Base-by-base conservation (phyloP, 306 rosid genomes). In the Casuarina glauca region DNA sequence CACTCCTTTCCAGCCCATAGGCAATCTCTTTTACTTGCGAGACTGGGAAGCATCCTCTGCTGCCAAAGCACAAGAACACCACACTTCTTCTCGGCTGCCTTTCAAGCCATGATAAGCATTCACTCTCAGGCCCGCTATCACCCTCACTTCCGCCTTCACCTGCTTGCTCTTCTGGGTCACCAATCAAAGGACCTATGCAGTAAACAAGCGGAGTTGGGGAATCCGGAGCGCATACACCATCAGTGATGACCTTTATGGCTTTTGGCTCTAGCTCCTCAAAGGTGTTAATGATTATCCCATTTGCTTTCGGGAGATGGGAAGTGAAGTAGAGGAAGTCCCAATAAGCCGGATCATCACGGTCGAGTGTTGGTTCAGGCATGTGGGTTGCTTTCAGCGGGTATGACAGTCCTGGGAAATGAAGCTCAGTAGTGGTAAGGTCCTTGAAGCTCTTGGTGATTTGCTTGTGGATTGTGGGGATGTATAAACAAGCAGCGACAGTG, bases 21-120 rank as follows among this genome's bases (percentile, higher is more conserved):
- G 84, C 80, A 15, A 80, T 69, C 66, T 80, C 84, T 48, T 39
- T 74, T 76, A 80, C 20, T 49, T 80, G 84, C 8, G 13, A 16
- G 10, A 36, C 64, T 3, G 80, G 38, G 63, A 80, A 74, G 11
- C 72, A 35, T 9, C 84, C 80, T 3, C 53, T 43, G 54, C 84
- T 80, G 13, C 84, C 84, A 19, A 80, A 80, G 38, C 84, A 74
- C 71, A 80, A 50, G 20, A 54, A 80, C 12, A 80, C 54, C 2
- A 80, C 84, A 17, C 84, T 80, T 48, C 64, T 45, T 44, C 69
- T 74, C 0, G 84, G 84, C 32, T 80, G 80, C 35, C 60, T 45
- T 6, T 75, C 84, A 0, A 80, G 80, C 84, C 84, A 80, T 1
- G 41, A n/a, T 46, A 80, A 80, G 26, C 63, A 69, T 1, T 48